phyloP scores from a whole-genome alignment of 306 rosid species.

The Quercus berberidifolia region DNA sequence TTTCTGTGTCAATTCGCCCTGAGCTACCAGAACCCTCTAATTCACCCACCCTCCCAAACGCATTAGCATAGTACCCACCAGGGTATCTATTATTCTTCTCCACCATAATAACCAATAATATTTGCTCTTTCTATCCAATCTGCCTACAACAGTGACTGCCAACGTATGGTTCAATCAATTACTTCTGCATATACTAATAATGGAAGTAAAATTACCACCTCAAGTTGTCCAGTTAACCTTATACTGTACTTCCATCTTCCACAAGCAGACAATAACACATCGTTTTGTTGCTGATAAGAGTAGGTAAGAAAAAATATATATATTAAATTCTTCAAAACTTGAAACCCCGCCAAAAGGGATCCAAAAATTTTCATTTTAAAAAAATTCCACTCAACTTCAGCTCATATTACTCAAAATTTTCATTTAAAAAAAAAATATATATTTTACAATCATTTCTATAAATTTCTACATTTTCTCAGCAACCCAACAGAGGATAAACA shows the following conservation, averaged over 20 bases:
- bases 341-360: neutral
- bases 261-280: neutral
- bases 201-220: conserved; percentile 3
- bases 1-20: conserved; percentile 59
- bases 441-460: neutral
- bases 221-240: neutral
- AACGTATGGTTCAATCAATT: neutral
- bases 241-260: neutral
- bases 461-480: neutral
- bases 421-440: no score
- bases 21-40: conserved; percentile 84
- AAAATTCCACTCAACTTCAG: neutral
- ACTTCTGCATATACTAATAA: conserved; percentile 8
- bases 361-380: neutral
- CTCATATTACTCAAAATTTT: neutral
- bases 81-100: conserved; percentile 44
- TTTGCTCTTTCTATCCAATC: neutral
- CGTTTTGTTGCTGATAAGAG: conserved; percentile 8
- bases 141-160: conserved; percentile 5
- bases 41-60: conserved; percentile 50
- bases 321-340: neutral
- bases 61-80: conserved; percentile 52
- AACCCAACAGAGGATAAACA: neutral
- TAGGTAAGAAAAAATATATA: neutral
- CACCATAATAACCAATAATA: conserved; percentile 23